Conservation (phyloP, 257 asterid species). For the Ehretia macrophylla region DNA sequence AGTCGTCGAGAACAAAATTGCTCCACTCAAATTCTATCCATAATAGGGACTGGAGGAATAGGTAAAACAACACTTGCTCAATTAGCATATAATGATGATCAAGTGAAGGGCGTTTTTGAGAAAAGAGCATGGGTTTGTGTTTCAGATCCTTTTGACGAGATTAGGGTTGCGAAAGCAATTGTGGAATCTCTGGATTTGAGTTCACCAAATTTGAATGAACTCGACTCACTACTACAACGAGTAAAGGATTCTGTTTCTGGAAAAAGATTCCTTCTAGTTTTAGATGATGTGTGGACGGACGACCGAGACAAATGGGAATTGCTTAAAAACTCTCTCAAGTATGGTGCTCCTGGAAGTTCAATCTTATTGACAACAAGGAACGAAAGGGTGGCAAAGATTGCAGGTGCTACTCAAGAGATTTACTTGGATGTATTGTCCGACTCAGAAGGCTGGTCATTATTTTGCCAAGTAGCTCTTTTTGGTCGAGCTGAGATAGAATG, state of each 20-base stretch:
- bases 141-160: constrained; percentile 5
- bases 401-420: constrained; percentile 1
- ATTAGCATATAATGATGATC: constrained; percentile 20
- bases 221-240: constrained; percentile 7
- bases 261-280: constrained; percentile 16
- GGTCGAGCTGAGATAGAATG: constrained; percentile 10
- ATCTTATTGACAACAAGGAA: constrained; percentile 24
- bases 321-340: constrained; percentile 1
- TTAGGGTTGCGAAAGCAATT: constrained; percentile 8
- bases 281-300: constrained; percentile 28
- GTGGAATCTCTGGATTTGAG: constrained; percentile 7
- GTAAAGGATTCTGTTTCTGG: constrained; percentile 13
- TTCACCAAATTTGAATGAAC: constrained; percentile 7
- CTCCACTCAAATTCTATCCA: not conserved
- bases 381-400: constrained; percentile 13
- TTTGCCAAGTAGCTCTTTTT: constrained; percentile 19
- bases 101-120: constrained; percentile 13
- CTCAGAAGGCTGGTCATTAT: constrained; percentile 22
- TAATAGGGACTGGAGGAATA: constrained; percentile 30
- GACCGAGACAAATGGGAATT: constrained; percentile 19
- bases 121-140: constrained; percentile 11
- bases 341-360: constrained; percentile 19
- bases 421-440: constrained; percentile 11
- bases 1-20: not conserved
- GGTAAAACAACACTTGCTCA: constrained; percentile 22